A percentile compares a stretch with the other conserved stretches of the same genome.
phyloP scores from a whole-genome alignment of 2,329 filamentous ascomycete genomes.

The Cordyceps militaris region DNA sequence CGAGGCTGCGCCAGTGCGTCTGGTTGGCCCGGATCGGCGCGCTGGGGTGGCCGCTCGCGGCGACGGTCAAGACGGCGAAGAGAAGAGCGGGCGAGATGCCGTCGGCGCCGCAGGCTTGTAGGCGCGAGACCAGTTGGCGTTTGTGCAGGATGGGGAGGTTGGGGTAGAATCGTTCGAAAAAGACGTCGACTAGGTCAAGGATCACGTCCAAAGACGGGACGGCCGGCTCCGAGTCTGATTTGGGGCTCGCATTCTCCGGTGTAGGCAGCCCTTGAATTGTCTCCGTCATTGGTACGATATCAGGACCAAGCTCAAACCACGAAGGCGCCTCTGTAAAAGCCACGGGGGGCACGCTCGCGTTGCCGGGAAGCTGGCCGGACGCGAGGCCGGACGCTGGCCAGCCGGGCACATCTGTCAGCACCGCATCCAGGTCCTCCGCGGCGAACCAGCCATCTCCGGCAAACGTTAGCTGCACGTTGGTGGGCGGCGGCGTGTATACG shows the following conservation, averaged over 20 bases:
- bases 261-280: background rate
- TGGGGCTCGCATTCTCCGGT: background rate
- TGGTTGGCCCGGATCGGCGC: conserved; percentile 15
- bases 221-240: background rate
- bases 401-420: background rate
- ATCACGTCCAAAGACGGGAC: conserved; percentile 14
- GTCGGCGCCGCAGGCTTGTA: conserved; percentile 4
- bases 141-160: conserved; percentile 20
- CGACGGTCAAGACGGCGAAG: conserved; percentile 18
- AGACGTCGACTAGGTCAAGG: conserved; percentile 18
- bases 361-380: background rate
- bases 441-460: background rate
- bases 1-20: conserved; percentile 17
- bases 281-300: background rate
- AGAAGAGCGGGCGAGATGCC: conserved; percentile 11
- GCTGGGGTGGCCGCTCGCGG: conserved; percentile 18
- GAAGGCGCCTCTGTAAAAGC: background rate
- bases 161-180: conserved; percentile 19
- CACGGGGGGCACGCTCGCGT: background rate
- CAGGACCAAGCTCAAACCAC: background rate
- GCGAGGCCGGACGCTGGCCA: conserved; percentile 3
- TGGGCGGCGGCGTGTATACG: conserved; percentile 12
- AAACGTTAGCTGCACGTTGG: background rate
- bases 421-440: background rate
- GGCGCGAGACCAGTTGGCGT: background rate